Base-by-base conservation (phyloP, 768 basidiomycete genomes). In the Filobasidium wieringae region DNA sequence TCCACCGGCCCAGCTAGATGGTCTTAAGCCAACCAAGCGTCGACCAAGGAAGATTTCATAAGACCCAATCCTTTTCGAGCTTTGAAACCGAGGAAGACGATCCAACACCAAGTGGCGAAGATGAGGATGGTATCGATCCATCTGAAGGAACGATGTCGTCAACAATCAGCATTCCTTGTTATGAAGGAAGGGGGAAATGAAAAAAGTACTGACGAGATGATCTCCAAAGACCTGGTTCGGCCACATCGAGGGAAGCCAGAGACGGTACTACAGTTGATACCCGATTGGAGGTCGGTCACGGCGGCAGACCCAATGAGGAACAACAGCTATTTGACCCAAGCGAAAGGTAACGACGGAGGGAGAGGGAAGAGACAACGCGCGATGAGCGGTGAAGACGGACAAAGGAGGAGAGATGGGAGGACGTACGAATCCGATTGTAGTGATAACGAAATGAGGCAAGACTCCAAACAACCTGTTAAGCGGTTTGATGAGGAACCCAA, bases 171-270 rank as follows among this genome's bases (percentile, higher is more conserved):
- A 6, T 11, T 12, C 1, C 31, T 39, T 7, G 5, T 32, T 19
- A 27, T 33, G 17, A 4, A 34, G 51, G 33, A 41, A 57, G 29
- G n/a, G 12, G n/a, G 27, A 32, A 9, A 3, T n/a, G n/a, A 51
- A 19, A n/a, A 36, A 24, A 19, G 11, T 9, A 70, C 66, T 63
- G 56, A 69, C 67, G 63, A 66, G 39, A 70, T 71, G 24, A 72
- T 59, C 24, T 74, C 70, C n/a, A 72, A 55, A 24, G 70, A 73
- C 61, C 72, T 73, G 41, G 72, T 68, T 7, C 72, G 66, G 56
- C 66, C 68, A 59, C 74, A 74, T 26, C 71, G 55, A 31, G 54
- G 57, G 58, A 70, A 74, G 1, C 45, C 37, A 29, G 64, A 57
- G 17, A 61, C 60, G 43, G 49, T 50, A 9, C 66, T 64, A 64